These are phyloP conservation scores for Ilex asprella DNA, from an alignment of 257 asterid species.

Conservation along the genomic window DNA sequence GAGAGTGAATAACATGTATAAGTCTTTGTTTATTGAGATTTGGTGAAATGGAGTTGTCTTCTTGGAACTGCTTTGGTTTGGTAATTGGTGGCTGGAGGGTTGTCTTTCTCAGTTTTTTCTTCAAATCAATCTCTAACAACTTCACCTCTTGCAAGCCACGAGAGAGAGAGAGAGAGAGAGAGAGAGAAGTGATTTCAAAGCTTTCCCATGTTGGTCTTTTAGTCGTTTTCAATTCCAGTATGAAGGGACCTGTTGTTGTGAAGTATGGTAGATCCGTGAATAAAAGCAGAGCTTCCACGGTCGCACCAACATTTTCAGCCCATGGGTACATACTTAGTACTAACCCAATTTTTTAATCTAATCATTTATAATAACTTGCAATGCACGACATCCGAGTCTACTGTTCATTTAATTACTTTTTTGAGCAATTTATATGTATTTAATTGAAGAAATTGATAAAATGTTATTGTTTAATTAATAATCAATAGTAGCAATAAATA, in stretches of 20 bases:
- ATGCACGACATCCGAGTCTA: no score
- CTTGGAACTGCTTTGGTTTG: slow-evolving; percentile 16
- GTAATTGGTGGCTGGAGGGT: slow-evolving; percentile 41
- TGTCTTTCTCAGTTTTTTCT: slow-evolving; percentile 35
- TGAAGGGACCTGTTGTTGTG: background rate
- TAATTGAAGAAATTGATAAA: no score
- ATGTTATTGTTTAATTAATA: no score
- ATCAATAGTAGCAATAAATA: no score
- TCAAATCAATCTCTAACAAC: slow-evolving; percentile 4
- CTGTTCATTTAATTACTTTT: no score
- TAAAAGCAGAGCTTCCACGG: background rate
- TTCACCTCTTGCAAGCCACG: slow-evolving; percentile 4
- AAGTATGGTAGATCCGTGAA: background rate
- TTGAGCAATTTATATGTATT: no score
- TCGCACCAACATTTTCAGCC: no score
- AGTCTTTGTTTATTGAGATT: slow-evolving; percentile 22
- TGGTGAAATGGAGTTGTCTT: slow-evolving; percentile 54
- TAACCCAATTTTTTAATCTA: no score
- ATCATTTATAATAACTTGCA: no score
- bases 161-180: slow-evolving; percentile 3
- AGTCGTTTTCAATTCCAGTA: background rate
- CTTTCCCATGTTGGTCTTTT: background rate
- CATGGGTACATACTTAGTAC: no score
- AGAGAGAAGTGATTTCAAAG: slow-evolving; percentile 21
- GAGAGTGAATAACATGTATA: background rate